These are phyloP conservation scores for Phytophthora syringae DNA, from an alignment of 352 stramenopile genomes.

Conservation along the genomic window DNA sequence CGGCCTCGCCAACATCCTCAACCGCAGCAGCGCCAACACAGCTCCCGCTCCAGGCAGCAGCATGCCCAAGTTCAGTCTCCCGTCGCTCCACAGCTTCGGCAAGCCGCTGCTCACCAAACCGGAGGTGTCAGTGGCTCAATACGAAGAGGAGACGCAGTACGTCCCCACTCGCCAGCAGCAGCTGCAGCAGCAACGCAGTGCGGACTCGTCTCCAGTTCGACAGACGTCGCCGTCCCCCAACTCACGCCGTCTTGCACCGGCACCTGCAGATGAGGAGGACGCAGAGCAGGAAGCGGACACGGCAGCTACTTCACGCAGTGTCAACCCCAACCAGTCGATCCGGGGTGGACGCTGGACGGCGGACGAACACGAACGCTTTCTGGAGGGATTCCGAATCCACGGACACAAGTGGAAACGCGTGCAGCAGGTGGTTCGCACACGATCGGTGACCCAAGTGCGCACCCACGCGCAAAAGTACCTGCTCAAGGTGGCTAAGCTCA, in stretches of 20 bases:
- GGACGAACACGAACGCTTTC: conserved; percentile 88
- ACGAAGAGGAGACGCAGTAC: conserved; percentile 35
- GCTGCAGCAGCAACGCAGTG: conserved; percentile 28
- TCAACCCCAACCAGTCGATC: conserved; percentile 48
- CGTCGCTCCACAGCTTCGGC: conserved; percentile 76
- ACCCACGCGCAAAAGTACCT: conserved; percentile 91
- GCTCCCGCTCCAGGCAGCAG: conserved; percentile 4
- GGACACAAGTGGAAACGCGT: conserved; percentile 92
- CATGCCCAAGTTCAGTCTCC: conserved; percentile 75
- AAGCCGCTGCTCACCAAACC: conserved; percentile 69
- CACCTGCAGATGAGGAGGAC: conserved; percentile 74
- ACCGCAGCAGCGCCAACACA: conserved; percentile 43
- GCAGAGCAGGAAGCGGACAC: conserved; percentile 58
- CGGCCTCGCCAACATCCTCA: conserved; percentile 83
- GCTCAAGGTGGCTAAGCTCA: conserved; percentile 90
- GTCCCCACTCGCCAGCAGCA: conserved; percentile 27
- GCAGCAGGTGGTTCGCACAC: conserved; percentile 86
- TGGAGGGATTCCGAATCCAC: conserved; percentile 86
- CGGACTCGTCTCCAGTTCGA: conserved; percentile 35
- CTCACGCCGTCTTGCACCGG: conserved; percentile 58
- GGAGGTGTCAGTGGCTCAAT: conserved; percentile 46
- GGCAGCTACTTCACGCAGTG: conserved; percentile 16
- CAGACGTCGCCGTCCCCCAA: conserved; percentile 37
- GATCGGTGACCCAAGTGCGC: conserved; percentile 89
- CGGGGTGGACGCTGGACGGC: conserved; percentile 85